These are phyloP conservation scores for Leptographium wingfieldii DNA, from an alignment of 2,329 filamentous ascomycete species.

Conservation along the genomic window DNA sequence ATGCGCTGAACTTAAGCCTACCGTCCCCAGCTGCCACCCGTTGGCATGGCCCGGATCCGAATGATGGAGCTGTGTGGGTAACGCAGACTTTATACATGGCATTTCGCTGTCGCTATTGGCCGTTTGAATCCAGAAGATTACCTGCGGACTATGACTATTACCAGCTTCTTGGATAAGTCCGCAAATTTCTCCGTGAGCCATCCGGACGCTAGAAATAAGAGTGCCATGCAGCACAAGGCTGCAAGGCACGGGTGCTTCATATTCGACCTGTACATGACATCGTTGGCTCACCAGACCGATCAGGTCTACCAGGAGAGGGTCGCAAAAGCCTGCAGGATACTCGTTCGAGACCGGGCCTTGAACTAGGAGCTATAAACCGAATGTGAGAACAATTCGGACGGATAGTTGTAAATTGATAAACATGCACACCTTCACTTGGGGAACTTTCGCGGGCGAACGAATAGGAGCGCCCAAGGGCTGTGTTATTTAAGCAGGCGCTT, in stretches of 20 bases:
- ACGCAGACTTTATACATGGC: not conserved
- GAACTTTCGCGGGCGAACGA: not conserved
- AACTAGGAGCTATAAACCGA: not conserved
- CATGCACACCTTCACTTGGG: not conserved
- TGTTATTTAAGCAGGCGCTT: not conserved
- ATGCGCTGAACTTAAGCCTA: not conserved
- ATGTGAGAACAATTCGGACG: not conserved
- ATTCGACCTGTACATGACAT: not conserved
- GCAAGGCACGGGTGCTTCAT: not conserved
- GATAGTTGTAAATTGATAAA: not conserved
- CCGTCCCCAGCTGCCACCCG: not conserved
- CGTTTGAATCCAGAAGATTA: not conserved
- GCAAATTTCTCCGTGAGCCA: not conserved
- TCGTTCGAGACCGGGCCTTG: not conserved
- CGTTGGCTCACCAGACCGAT: not conserved
- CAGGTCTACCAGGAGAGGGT: not conserved
- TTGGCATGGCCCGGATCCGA: not conserved
- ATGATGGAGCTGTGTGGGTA: not conserved
- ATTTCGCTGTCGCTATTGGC: no score
- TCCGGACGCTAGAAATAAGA: not conserved
- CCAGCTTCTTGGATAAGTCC: not conserved
- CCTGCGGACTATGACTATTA: not conserved
- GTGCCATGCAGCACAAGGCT: not conserved
- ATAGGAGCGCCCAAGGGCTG: not conserved
- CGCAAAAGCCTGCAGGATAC: not conserved